These are phyloP conservation scores for Epichloe typhina DNA, from an alignment of 2,329 filamentous ascomycete genomes.

Conservation along the genomic window DNA sequence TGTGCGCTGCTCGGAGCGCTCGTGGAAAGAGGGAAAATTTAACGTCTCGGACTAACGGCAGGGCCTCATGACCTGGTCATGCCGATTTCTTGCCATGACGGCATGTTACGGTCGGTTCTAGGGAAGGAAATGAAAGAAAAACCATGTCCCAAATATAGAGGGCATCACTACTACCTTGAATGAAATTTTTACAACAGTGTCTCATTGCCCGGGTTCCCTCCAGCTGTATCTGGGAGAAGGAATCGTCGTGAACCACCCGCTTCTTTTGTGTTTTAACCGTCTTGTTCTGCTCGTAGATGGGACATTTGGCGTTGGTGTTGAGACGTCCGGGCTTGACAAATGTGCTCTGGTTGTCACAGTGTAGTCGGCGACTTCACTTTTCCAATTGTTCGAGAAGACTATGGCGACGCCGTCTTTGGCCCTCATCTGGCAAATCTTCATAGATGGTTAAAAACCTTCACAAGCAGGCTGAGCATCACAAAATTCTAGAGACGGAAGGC, in stretches of 20 bases:
- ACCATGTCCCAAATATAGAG: constrained; percentile 17
- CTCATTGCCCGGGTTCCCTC: neutral
- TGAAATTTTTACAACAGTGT: neutral
- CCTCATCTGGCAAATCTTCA: neutral
- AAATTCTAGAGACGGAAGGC: neutral
- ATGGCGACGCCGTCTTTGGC: neutral
- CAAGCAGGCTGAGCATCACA: neutral
- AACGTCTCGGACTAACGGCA: constrained; percentile 15
- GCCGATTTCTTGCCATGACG: constrained; percentile 26
- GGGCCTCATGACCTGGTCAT: constrained; percentile 19
- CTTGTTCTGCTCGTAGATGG: neutral
- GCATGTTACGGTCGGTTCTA: constrained; percentile 34
- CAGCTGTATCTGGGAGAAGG: neutral
- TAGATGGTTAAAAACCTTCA: neutral
- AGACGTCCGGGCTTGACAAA: no score
- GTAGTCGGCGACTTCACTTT: neutral
- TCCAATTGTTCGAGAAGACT: neutral
- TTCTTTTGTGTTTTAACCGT: neutral
- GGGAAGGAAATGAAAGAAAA: constrained; percentile 30
- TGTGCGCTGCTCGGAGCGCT: constrained; percentile 12
- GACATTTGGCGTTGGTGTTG: no score
- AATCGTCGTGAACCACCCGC: neutral
- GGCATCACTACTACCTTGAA: neutral
- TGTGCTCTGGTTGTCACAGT: no score
- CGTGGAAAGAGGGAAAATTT: constrained; percentile 1